A percentile compares a stretch with the other conserved stretches of the same genome.
phyloP scores from a whole-genome alignment of 2,329 filamentous ascomycete genomes.

The Fusarium cyanostomum region DNA sequence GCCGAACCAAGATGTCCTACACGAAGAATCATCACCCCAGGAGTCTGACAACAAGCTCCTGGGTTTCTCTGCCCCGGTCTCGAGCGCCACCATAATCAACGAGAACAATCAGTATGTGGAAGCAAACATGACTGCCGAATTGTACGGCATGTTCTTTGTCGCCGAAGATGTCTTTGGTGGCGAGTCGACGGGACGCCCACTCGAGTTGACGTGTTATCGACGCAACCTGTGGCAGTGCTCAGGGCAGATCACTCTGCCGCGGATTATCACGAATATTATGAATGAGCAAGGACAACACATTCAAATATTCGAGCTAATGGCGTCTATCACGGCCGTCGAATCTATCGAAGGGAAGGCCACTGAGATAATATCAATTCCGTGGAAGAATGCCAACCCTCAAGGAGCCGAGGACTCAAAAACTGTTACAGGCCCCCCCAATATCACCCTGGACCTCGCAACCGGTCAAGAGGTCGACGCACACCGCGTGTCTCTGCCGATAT shows the following conservation, averaged over 20 bases:
- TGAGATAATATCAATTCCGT: constrained; percentile 95
- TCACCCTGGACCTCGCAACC: constrained; percentile 63
- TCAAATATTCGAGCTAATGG: constrained; percentile 79
- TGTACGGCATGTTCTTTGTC: constrained; percentile 90
- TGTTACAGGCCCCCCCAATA: constrained; percentile 61
- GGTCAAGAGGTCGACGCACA: constrained; percentile 80
- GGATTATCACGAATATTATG: constrained; percentile 72
- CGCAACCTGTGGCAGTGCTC: constrained; percentile 96
- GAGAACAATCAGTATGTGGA: constrained; percentile 71
- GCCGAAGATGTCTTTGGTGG: constrained; percentile 81
- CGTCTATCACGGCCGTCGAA: constrained; percentile 86
- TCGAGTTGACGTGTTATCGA: constrained; percentile 93
- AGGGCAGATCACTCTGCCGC: constrained; percentile 83
- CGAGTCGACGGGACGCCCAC: constrained; percentile 65
- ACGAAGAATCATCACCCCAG: constrained; percentile 61
- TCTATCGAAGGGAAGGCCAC: constrained; percentile 92
- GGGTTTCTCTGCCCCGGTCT: constrained; percentile 73
- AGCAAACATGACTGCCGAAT: constrained; percentile 74
- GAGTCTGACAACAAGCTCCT: constrained; percentile 76
- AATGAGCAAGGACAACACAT: constrained; percentile 81
- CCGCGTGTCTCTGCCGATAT: constrained; percentile 81
- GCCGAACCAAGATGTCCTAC: constrained; percentile 54
- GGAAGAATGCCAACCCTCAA: constrained; percentile 80
- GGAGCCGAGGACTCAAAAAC: constrained; percentile 60
- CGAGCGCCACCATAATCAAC: constrained; percentile 71